These are phyloP conservation scores for Penicillium cataractarum DNA, from an alignment of 495 filamentous ascomycete species.

Conservation along the genomic window DNA sequence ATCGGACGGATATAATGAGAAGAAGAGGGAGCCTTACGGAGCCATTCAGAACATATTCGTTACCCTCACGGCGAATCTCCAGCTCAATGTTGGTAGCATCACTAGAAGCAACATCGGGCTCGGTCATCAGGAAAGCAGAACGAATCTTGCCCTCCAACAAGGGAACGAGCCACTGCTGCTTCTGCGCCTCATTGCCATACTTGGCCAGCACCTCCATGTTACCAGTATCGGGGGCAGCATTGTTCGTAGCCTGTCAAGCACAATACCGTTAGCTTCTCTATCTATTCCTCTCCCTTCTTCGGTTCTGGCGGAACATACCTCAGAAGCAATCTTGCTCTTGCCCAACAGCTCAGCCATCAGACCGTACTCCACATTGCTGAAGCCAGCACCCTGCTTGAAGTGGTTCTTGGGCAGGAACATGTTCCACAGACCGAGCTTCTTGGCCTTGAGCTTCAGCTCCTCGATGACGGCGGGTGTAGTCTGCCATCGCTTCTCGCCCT, in stretches of 20 bases:
- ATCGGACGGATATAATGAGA: not conserved
- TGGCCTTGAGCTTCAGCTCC: conserved; percentile 82
- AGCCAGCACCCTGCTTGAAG: conserved; percentile 91
- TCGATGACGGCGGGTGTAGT: conserved; percentile 82
- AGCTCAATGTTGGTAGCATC: conserved; percentile 90
- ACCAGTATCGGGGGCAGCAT: conserved; percentile 87
- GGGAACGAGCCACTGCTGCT: conserved; percentile 81
- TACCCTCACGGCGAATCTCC: conserved; percentile 75
- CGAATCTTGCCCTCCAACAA: conserved; percentile 84
- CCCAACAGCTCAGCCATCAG: conserved; percentile 91
- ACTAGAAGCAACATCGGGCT: conserved; percentile 81
- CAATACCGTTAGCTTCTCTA: not conserved
- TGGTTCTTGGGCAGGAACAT: conserved; percentile 95
- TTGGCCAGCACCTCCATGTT: conserved; percentile 97
- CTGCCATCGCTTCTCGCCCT: conserved; percentile 74
- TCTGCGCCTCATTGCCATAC: conserved; percentile 89
- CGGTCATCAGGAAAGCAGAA: conserved; percentile 92
- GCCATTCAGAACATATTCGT: conserved; percentile 85
- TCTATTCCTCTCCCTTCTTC: not conserved
- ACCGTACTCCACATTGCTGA: conserved; percentile 89
- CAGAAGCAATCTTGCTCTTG: conserved; percentile 74
- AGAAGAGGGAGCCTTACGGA: conserved; percentile 53
- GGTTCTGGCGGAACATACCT: conserved; percentile 46
- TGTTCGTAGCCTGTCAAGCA: conserved; percentile 73
- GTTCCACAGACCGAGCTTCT: conserved; percentile 91